A percentile compares a stretch with the other conserved stretches of the same genome.
These are phyloP conservation scores for Lactarius sp. DNA, from an alignment of 768 basidiomycete genomes.

Conservation along the genomic window DNA sequence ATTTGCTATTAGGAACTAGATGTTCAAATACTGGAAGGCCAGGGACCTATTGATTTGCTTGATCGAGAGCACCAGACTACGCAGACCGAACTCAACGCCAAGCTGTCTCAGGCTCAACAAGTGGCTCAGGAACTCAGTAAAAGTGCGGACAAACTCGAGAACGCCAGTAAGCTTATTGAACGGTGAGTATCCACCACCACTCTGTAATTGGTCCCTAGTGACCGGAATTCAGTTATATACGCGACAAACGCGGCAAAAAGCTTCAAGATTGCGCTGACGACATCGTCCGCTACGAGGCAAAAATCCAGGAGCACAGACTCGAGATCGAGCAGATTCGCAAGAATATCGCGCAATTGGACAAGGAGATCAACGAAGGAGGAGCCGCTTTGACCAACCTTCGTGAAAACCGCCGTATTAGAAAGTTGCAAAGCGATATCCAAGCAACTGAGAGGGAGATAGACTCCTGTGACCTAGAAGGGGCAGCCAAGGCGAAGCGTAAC, in stretches of 20 bases:
- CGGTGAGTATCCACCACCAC: slow-evolving; percentile 39
- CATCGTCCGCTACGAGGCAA: slow-evolving; percentile 45
- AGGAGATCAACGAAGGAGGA: slow-evolving; percentile 73
- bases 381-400: slow-evolving; percentile 65
- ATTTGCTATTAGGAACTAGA: slow-evolving; percentile 52
- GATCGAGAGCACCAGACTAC: slow-evolving; percentile 49
- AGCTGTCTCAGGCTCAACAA: slow-evolving; percentile 49
- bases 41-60: slow-evolving; percentile 59
- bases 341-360: slow-evolving; percentile 56
- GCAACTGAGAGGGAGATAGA: slow-evolving; percentile 68
- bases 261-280: slow-evolving; percentile 55
- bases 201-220: background rate
- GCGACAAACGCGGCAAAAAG: slow-evolving; percentile 56
- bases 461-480: slow-evolving; percentile 75
- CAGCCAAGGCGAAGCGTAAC: slow-evolving; percentile 74
- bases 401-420: slow-evolving; percentile 78
- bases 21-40: slow-evolving; percentile 50
- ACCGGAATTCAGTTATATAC: slow-evolving; percentile 54
- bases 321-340: slow-evolving; percentile 40
- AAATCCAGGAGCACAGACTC: slow-evolving; percentile 40
- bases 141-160: slow-evolving; percentile 55
- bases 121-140: slow-evolving; percentile 61
- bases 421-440: slow-evolving; percentile 59
- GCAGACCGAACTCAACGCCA: slow-evolving; percentile 47
- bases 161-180: slow-evolving; percentile 59